Base-by-base conservation (phyloP, 73 alveolate species). In the Effrenium voratum region DNA sequence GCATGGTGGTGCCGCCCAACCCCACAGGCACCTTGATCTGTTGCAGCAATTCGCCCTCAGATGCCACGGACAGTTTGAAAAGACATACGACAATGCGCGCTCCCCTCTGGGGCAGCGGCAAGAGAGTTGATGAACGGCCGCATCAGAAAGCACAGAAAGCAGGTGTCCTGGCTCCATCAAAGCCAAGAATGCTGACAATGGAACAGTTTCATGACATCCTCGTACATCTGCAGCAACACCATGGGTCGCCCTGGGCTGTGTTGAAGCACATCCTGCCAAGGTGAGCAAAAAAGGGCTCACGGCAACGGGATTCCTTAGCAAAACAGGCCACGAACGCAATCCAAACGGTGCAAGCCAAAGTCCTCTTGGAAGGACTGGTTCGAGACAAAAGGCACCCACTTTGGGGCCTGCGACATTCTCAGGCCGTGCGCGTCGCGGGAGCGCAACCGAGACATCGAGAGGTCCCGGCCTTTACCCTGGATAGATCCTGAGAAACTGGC, bases 111-210 rank as follows among this genome's bases (percentile, higher is more conserved):
- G 91, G 63, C 57, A 46, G 26, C 32, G 45, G 63, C 94, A 87
- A 93, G 32, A 19, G 94, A 59, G 84, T 93, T 93, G 93, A 93
- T 72, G 49, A 93, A 79, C 36, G 99, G 99, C 44, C 99, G 46
- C 99, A 93, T 93, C 77, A 93, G 36, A 40, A 93, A 93, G 93
- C 99, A 93, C 73, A 93, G 79, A 63, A 93, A 93, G 94, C 99
- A 93, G 16, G 99, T 80, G 66, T 93, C 98, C 98, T 93, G 87
- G 43, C 15, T 60, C 50, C 24, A 15, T 43, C 26, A 28, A 45
- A 49, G 12, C 28, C 15, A 0, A 30, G 24, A 36, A 52, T 6
- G 12, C 38, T 34, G 79, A 36, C 63, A 19, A 52, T 52, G 8
- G 8, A 19, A 52, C 26, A 52, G 19, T 52, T 22, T 76, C 87